Conservation (phyloP, 306 rosid species). For the Fragaria iinumae region DNA sequence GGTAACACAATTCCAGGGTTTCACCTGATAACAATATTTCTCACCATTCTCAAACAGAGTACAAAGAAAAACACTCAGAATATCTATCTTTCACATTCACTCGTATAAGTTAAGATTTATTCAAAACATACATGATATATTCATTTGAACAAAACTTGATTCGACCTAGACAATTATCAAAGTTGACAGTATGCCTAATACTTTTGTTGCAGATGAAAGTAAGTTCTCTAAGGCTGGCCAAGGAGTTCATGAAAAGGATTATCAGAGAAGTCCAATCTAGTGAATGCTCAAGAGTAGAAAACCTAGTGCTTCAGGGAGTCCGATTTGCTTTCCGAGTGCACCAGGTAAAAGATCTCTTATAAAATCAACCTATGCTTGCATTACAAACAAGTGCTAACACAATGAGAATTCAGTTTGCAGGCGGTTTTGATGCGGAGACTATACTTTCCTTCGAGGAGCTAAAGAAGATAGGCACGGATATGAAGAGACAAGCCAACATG, state of each 20-base stretch:
- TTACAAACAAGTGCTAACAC: neutral
- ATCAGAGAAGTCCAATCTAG: conserved; percentile 40
- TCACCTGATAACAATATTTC: neutral
- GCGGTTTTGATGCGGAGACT: conserved; percentile 76
- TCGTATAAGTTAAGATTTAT: neutral
- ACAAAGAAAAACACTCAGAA: neutral
- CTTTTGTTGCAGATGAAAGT: conserved; percentile 67
- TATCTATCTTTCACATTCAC: neutral
- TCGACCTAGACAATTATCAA: neutral
- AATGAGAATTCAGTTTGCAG: conserved; percentile 69
- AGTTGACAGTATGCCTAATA: neutral
- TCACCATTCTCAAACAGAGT: neutral
- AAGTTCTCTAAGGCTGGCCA: conserved; percentile 67
- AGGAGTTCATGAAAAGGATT: conserved; percentile 60
- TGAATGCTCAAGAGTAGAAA: conserved; percentile 51
- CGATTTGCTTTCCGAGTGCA: conserved; percentile 82
- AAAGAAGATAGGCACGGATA: conserved; percentile 44
- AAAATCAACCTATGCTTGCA: neutral
- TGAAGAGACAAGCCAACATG: neutral
- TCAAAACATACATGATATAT: neutral
- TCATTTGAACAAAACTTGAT: neutral
- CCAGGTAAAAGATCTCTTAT: conserved; percentile 51
- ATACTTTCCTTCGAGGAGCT: conserved; percentile 56
- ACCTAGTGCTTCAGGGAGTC: conserved; percentile 67
- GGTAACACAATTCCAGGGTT: too few species aligned